These are phyloP conservation scores for Yamadazyma ubonensis DNA, from an alignment of 805 yeast genomes.

Conservation along the genomic window DNA sequence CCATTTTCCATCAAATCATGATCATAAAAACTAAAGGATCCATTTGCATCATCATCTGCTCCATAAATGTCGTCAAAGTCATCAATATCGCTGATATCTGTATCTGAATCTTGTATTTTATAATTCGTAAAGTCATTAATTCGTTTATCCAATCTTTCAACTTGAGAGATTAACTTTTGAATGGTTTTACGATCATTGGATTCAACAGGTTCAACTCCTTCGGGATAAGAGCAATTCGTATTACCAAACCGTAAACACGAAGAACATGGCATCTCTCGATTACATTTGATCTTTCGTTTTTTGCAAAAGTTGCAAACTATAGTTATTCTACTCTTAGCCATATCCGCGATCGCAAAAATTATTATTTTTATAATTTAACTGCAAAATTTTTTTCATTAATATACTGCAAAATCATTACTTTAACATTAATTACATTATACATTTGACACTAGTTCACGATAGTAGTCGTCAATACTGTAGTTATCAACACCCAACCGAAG, in stretches of 20 bases:
- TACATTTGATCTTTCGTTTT: conserved; percentile 14
- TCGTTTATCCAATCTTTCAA: conserved; percentile 8
- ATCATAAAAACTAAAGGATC: conserved; percentile 1
- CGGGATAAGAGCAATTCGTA: conserved; percentile 7
- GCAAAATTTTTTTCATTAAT: too few relatives aligned
- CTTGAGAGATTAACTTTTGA: conserved; percentile 1
- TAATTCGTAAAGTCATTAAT: background rate
- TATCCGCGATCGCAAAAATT: background rate
- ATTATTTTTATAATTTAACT: background rate
- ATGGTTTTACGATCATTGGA: conserved; percentile 4
- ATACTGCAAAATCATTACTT: too few relatives aligned
- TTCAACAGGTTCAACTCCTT: conserved; percentile 2
- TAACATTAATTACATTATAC: background rate
- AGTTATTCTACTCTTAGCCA: conserved; percentile 8
- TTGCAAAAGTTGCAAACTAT: conserved; percentile 14
- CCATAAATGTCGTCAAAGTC: conserved; percentile 1
- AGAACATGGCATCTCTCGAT: conserved; percentile 13
- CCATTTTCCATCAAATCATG: conserved; percentile 5
- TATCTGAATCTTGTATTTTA: background rate
- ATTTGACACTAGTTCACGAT: background rate
- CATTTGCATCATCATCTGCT: background rate
- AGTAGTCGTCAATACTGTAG: conserved; percentile 2
- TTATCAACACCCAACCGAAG: background rate
- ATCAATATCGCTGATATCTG: background rate
- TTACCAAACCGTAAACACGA: conserved; percentile 11